Base-by-base conservation (phyloP, 2,329 filamentous ascomycete genomes). In the Fusarium sp. region DNA sequence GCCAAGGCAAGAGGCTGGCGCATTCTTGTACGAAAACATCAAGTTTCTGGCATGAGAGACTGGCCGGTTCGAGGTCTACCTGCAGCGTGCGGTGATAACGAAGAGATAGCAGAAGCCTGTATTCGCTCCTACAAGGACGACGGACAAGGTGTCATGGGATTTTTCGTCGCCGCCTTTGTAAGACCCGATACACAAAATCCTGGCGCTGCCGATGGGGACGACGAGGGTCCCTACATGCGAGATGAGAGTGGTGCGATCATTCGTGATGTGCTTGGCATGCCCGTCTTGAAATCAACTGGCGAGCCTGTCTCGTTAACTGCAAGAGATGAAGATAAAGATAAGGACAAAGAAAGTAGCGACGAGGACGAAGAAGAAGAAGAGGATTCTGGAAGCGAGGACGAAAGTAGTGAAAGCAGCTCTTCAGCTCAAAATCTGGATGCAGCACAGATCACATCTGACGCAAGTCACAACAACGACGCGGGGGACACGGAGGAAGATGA, bases 161-260 rank as follows among this genome's bases (percentile, higher is more conserved):
- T 99, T 80, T 99, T 99, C 73, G 92, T 98, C 21, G 94, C 89
- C n/a, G 93, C 87, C 0, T 97, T 99, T 79, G 86, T 93, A 5
- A 76, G 78, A 40, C 59, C 64, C n/a, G 70, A 43, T 10, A 61
- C 39, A 40, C 62, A 67, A 34, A 76, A 73, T 26, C 56, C 49
- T 36, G 62, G 49, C 28, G 49, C 57, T 46, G 61, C 43, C 13
- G 65, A 55, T 42, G 28, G 28, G 13, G 28, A 31, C 28, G 70
- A 68, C 4, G 77, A 88, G 62, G 87, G 84, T 46, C 86, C 87
- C 1, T 83, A 87, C 51, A 79, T 86, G 54, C 79, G 87, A 66
- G 88, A 87, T 70, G 84, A 85, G 28, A 81, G 84, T 47, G 88
- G 89, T 1, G 82, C 80, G 67, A 81, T 89, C 50, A 81, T 84